Evolutionary conservation across 805 yeast genomes (phyloP).

Genomic region (Deakozyma indianensis): DNA sequence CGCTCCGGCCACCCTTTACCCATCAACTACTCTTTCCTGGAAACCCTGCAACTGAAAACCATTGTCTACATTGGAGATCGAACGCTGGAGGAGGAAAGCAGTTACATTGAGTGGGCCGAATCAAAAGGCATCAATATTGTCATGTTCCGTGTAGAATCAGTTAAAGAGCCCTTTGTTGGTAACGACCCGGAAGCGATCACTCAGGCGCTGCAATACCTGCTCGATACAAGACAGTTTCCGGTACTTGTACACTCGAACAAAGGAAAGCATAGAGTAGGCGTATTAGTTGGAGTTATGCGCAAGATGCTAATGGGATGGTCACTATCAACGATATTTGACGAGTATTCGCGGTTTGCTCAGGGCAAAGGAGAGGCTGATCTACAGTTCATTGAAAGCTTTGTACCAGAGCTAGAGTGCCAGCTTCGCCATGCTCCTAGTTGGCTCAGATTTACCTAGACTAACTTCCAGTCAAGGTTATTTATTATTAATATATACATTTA

Average conservation of each 20-base stretch:
- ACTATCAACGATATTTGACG: constrained; percentile 83
- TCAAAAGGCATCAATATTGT: constrained; percentile 38
- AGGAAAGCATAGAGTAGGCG: constrained; percentile 95
- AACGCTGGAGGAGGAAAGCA: constrained; percentile 34
- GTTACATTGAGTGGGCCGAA: constrained; percentile 57
- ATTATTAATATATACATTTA: background rate
- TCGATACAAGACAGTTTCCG: constrained; percentile 56
- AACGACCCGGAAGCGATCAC: constrained; percentile 46
- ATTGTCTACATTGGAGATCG: constrained; percentile 54
- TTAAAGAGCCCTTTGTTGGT: constrained; percentile 57
- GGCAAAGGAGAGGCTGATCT: constrained; percentile 89
- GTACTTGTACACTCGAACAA: constrained; percentile 83
- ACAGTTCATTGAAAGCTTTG: constrained; percentile 65
- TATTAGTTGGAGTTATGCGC: constrained; percentile 80
- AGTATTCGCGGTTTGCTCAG: constrained; percentile 80
- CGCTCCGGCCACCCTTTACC: constrained; percentile 92
- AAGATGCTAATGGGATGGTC: constrained; percentile 88
- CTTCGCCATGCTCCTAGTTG: background rate
- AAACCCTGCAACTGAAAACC: constrained; percentile 55
- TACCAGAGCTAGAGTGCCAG: constrained; percentile 32
- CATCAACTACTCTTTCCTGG: constrained; percentile 65
- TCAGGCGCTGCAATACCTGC: constrained; percentile 18
- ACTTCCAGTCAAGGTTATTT: background rate
- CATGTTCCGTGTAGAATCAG: constrained; percentile 51
- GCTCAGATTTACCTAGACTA: background rate